phyloP scores from a whole-genome alignment of 2,329 filamentous ascomycete genomes.

The Geosmithia putterillii region DNA sequence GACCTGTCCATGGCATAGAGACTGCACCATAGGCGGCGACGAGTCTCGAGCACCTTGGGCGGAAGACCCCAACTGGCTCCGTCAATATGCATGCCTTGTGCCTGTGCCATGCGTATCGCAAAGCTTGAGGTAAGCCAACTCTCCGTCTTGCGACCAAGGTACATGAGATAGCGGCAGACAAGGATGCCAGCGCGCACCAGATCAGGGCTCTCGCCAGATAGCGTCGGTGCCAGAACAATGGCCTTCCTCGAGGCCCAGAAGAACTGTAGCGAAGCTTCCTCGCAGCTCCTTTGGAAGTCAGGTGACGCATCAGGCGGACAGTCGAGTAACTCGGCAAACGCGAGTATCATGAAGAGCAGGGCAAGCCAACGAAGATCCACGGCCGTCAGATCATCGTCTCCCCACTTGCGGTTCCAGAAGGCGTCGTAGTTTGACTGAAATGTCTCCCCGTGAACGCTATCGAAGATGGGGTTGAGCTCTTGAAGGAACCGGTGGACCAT shows the following conservation, averaged over 20 bases:
- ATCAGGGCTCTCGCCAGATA: constrained; percentile 25
- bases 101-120: constrained; percentile 28
- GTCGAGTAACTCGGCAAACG: constrained; percentile 23
- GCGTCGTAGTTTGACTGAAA: constrained; percentile 21
- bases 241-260: constrained; percentile 25
- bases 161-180: constrained; percentile 25
- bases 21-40: constrained; percentile 24
- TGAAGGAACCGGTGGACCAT: constrained; percentile 19
- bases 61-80: constrained; percentile 24
- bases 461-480: constrained; percentile 22
- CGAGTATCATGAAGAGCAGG: constrained; percentile 25
- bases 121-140: constrained; percentile 27
- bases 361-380: constrained; percentile 28
- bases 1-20: constrained; percentile 24
- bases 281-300: constrained; percentile 19
- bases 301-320: constrained; percentile 15
- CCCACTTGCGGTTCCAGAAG: constrained; percentile 24
- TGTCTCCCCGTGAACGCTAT: constrained; percentile 18
- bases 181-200: constrained; percentile 25
- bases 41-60: constrained; percentile 20
- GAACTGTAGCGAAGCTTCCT: constrained; percentile 24
- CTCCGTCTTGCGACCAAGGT: constrained; percentile 22
- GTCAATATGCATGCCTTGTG: constrained; percentile 29
- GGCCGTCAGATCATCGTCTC: constrained; percentile 23
- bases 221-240: constrained; percentile 26